phyloP scores from a whole-genome alignment of 441 rosid genomes.

The Erodium chrysanthum region DNA sequence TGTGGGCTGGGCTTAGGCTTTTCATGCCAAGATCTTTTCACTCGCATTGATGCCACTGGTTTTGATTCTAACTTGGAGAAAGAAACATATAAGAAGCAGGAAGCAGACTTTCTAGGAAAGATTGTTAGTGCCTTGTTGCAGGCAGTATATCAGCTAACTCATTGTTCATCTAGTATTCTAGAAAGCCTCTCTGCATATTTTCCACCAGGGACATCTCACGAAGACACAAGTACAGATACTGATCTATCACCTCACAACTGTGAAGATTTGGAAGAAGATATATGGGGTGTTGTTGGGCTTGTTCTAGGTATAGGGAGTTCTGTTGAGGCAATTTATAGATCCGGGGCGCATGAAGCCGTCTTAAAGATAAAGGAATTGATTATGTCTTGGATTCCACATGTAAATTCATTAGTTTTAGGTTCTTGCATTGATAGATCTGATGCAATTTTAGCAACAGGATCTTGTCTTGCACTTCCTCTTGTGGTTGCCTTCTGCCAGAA shows the following conservation, averaged over 20 bases:
- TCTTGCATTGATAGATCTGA: slow-evolving; percentile 31
- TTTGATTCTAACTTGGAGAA: slow-evolving; percentile 30
- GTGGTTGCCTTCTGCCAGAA: slow-evolving; percentile 69
- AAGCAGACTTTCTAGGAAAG: slow-evolving; percentile 51
- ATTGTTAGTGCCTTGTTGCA: slow-evolving; percentile 44
- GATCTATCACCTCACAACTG: slow-evolving; percentile 33
- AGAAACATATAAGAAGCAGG: slow-evolving; percentile 46
- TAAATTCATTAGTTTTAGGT: slow-evolving; percentile 30
- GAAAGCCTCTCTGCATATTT: slow-evolving; percentile 39
- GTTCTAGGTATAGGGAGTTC: slow-evolving; percentile 76
- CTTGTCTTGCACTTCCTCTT: slow-evolving; percentile 69
- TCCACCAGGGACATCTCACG: slow-evolving; percentile 29
- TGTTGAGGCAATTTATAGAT: slow-evolving; percentile 62
- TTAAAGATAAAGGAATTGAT: slow-evolving; percentile 61
- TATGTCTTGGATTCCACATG: slow-evolving; percentile 63
- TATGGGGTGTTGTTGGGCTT: slow-evolving; percentile 89
- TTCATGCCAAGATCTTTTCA: slow-evolving; percentile 72
- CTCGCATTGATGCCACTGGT: slow-evolving; percentile 39
- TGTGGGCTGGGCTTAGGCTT: slow-evolving; percentile 89
- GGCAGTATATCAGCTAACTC: slow-evolving; percentile 36
- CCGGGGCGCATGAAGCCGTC: slow-evolving; percentile 56
- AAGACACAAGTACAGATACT: slow-evolving; percentile 22
- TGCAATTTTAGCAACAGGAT: slow-evolving; percentile 56
- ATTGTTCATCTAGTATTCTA: slow-evolving; percentile 39
- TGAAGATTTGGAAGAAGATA: slow-evolving; percentile 68